These are phyloP conservation scores for Chlorella sp. DNA, from an alignment of 139 green algal genomes.

Conservation along the genomic window DNA sequence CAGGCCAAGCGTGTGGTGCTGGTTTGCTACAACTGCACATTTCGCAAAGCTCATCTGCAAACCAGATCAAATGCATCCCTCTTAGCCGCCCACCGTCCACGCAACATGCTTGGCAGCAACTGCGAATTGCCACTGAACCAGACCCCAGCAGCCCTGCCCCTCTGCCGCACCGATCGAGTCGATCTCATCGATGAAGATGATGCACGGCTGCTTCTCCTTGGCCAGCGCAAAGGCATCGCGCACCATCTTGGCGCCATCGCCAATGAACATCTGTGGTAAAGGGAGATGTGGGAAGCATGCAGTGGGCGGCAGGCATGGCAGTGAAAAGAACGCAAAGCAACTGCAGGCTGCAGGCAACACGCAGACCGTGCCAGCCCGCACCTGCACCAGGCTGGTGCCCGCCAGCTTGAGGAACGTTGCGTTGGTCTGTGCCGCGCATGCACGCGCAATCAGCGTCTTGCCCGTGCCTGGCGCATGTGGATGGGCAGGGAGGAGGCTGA, in stretches of 20 bases:
- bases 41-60: too few relatives aligned
- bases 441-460: slow-evolving; percentile 96
- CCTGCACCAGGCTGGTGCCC: slow-evolving; percentile 90
- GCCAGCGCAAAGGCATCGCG: slow-evolving; percentile 97
- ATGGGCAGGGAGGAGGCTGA: not conserved
- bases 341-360: too few relatives aligned
- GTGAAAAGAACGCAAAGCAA: too few relatives aligned
- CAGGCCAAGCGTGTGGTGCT: not conserved
- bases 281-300: too few relatives aligned
- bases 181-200: slow-evolving; percentile 99
- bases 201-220: slow-evolving; percentile 98
- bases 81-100: too few relatives aligned
- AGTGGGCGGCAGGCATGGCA: too few relatives aligned
- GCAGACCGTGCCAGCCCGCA: too few relatives aligned
- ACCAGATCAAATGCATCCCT: too few relatives aligned
- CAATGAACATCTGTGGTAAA: slow-evolving; percentile 97
- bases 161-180: slow-evolving; percentile 71
- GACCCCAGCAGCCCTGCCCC: slow-evolving; percentile 31
- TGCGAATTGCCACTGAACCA: too few relatives aligned
- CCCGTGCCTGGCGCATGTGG: slow-evolving; percentile 77
- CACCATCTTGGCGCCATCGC: slow-evolving; percentile 99
- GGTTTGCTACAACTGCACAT: too few relatives aligned
- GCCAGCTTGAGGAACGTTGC: slow-evolving; percentile 99
- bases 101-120: too few relatives aligned
- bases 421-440: slow-evolving; percentile 98